These are phyloP conservation scores for Boeremia lycopersici DNA, from an alignment of 2,329 filamentous ascomycete species.

Conservation along the genomic window DNA sequence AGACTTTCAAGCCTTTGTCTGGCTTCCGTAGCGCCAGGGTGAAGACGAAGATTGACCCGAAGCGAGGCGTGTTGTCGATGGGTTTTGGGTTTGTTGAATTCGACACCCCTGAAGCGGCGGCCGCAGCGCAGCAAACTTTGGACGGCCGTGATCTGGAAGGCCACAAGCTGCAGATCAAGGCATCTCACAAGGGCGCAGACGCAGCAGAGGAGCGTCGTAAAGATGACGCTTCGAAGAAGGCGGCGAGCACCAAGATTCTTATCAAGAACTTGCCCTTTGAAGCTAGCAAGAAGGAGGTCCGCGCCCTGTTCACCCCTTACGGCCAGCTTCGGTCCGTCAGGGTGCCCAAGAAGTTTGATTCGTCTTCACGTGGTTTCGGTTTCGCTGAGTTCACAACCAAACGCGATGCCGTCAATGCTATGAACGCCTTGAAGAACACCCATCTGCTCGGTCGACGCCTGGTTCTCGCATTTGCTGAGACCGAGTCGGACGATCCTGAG, in stretches of 20 bases:
- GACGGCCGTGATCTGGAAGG: slow-evolving; percentile 86
- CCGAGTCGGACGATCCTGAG: slow-evolving; percentile 88
- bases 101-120: slow-evolving; percentile 74
- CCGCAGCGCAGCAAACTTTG: slow-evolving; percentile 82
- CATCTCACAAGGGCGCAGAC: slow-evolving; percentile 85
- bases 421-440: slow-evolving; percentile 88
- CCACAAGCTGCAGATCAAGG: slow-evolving; percentile 82
- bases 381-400: slow-evolving; percentile 95
- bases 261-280: slow-evolving; percentile 99
- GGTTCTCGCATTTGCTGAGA: slow-evolving; percentile 89
- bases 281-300: slow-evolving; percentile 85
- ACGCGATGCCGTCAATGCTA: slow-evolving; percentile 86
- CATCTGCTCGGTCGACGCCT: slow-evolving; percentile 89
- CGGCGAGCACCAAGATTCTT: slow-evolving; percentile 86
- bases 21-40: slow-evolving; percentile 89
- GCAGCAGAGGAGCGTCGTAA: slow-evolving; percentile 84
- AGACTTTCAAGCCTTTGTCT: slow-evolving; percentile 79
- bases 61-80: slow-evolving; percentile 91
- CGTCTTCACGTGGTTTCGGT: slow-evolving; percentile 86
- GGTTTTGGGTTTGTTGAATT: slow-evolving; percentile 94
- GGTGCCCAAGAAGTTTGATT: slow-evolving; percentile 93
- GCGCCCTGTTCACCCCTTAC: slow-evolving; percentile 83
- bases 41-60: slow-evolving; percentile 93
- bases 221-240: slow-evolving; percentile 82
- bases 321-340: slow-evolving; percentile 91